These are phyloP conservation scores for Leccinum broughii DNA, from an alignment of 768 basidiomycete species.

Conservation along the genomic window DNA sequence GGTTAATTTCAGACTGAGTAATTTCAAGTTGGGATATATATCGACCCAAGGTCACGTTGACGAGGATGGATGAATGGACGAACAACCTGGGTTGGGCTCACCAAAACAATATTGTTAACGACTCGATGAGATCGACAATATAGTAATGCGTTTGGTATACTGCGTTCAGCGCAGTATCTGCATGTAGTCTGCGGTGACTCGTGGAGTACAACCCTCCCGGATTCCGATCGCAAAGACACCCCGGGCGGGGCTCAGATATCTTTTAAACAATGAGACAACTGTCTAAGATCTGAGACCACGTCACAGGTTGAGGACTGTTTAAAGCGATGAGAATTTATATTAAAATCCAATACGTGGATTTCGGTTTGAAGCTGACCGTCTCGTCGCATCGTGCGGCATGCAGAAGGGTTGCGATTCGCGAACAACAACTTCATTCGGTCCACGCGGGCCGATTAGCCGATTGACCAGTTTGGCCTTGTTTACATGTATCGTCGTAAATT, in stretches of 20 bases:
- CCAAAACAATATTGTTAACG: too few species aligned
- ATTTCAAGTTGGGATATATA: background rate
- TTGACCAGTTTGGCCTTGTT: constrained; percentile 15
- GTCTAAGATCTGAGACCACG: background rate
- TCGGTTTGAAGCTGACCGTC: background rate
- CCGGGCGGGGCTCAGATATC: too few species aligned
- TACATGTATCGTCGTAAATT: constrained; percentile 13
- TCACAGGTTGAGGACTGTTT: too few species aligned
- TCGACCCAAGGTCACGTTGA: too few species aligned
- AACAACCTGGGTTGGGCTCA: constrained; percentile 42
- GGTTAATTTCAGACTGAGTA: constrained; percentile 1
- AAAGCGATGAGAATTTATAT: too few species aligned
- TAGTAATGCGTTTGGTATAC: too few species aligned
- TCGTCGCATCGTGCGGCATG: too few species aligned
- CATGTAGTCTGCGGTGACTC: constrained; percentile 39
- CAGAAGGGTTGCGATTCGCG: too few species aligned
- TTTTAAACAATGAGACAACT: background rate
- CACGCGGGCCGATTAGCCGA: background rate
- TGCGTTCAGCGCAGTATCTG: constrained; percentile 30
- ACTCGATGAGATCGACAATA: background rate
- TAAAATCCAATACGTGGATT: background rate
- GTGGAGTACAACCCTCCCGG: too few species aligned
- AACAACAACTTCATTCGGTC: background rate
- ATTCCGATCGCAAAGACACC: too few species aligned
- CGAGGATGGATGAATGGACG: too few species aligned